These are phyloP conservation scores for Paecilomyces dactylethromorphus DNA, from an alignment of 2,329 filamentous ascomycete species.

Conservation along the genomic window DNA sequence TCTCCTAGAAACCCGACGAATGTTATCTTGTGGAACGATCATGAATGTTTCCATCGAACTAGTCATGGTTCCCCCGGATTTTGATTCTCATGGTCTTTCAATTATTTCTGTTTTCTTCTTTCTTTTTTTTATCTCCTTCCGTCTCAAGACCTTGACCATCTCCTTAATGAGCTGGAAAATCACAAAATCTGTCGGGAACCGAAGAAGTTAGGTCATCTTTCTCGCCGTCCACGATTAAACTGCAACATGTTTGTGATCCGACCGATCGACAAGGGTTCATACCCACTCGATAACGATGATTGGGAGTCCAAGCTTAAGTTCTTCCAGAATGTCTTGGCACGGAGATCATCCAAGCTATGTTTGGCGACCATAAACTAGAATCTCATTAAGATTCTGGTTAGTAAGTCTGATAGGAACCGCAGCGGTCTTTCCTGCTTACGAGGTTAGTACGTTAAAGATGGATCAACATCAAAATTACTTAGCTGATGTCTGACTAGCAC, in stretches of 20 bases:
- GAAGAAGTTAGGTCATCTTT: neutral
- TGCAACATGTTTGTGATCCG: neutral
- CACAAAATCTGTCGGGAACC: no score
- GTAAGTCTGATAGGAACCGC: neutral
- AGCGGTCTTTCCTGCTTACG: neutral
- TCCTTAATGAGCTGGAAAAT: no score
- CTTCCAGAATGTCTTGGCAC: neutral
- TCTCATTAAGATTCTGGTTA: neutral
- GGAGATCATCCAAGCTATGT: neutral
- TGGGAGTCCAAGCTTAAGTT: neutral
- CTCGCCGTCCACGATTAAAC: neutral
- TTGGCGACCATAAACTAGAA: neutral
- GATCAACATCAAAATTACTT: neutral
- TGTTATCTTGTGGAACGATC: neutral
- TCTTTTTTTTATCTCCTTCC: neutral
- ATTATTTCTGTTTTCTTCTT: neutral
- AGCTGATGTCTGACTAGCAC: neutral
- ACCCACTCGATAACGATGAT: neutral
- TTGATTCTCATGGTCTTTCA: neutral
- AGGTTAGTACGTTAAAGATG: neutral
- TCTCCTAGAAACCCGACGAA: neutral
- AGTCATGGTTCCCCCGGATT: neutral
- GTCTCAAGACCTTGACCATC: neutral
- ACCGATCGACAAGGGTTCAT: neutral
- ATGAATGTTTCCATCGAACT: neutral